These are phyloP conservation scores for Coelastrella sp. DNA, from an alignment of 139 green algal genomes.

Conservation along the genomic window DNA sequence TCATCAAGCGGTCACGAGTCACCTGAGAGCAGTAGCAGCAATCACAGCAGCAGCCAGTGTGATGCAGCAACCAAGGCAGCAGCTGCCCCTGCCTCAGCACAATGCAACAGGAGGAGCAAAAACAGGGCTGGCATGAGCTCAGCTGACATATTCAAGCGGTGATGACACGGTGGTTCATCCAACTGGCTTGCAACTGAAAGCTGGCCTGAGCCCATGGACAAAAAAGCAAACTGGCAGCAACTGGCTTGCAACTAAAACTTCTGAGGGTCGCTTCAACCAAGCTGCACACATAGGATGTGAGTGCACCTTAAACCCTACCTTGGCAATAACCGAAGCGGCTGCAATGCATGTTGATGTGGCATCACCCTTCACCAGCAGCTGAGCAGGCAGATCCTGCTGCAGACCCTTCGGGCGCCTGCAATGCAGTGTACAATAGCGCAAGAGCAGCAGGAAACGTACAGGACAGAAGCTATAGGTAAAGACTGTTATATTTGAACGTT, in stretches of 20 bases:
- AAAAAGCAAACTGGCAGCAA: too few species aligned
- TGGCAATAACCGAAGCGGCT: conserved; percentile 92
- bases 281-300: background rate
- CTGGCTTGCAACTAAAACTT: too few species aligned
- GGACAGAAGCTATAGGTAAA: conserved; percentile 24
- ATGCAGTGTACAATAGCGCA: conserved; percentile 82
- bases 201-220: too few species aligned
- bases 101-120: background rate
- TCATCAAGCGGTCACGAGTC: conserved; percentile 92
- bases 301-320: conserved; percentile 63
- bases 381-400: conserved; percentile 24
- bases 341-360: conserved; percentile 82
- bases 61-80: background rate
- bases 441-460: conserved; percentile 36
- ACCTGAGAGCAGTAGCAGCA: conserved; percentile 66
- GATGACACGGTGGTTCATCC: too few species aligned
- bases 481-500: too few species aligned
- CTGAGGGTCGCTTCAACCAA: background rate
- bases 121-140: background rate
- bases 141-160: too few species aligned
- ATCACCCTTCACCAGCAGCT: conserved; percentile 88
- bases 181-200: too few species aligned
- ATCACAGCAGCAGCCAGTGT: background rate
- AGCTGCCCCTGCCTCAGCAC: background rate
- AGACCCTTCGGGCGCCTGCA: conserved; percentile 54